Evolutionary conservation across 1,284 basidiomycete species (phyloP).

Genomic region (Trichosporon coremiiforme): DNA sequence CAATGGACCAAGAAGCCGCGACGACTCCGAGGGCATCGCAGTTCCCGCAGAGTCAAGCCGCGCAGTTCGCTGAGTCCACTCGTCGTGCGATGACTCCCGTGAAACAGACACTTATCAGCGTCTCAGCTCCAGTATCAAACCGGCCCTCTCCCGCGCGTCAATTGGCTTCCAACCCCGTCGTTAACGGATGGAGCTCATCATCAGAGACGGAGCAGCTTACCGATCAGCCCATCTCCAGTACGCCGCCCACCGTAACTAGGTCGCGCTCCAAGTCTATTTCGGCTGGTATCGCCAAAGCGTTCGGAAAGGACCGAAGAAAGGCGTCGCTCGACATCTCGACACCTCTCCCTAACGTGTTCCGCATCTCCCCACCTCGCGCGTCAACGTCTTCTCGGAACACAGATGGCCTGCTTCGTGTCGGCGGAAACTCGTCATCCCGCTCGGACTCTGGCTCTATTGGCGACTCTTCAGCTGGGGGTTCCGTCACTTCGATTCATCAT

Average conservation of each 20-base stretch:
- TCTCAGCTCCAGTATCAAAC: neutral
- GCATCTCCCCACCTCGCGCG: constrained; percentile 4
- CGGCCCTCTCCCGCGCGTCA: constrained; percentile 1
- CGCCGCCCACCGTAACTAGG: constrained; percentile 27
- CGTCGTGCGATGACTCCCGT: constrained; percentile 10
- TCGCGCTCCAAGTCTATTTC: constrained; percentile 50
- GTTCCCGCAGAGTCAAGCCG: constrained; percentile 8
- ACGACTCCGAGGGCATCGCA: neutral
- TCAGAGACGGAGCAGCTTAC: constrained; percentile 11
- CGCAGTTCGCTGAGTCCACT: constrained; percentile 12
- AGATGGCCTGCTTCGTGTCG: constrained; percentile 9
- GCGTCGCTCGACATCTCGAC: constrained; percentile 12
- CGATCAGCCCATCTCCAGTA: constrained; percentile 4
- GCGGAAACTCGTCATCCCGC: neutral
- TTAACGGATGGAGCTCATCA: neutral
- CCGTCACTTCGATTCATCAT: constrained; percentile 8
- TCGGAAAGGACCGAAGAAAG: constrained; percentile 25
- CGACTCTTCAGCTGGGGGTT: neutral
- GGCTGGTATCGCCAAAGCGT: constrained; percentile 40
- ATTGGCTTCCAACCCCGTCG: neutral
- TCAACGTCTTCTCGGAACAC: constrained; percentile 3
- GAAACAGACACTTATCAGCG: constrained; percentile 13
- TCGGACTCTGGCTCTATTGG: neutral
- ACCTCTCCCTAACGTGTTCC: constrained; percentile 8
- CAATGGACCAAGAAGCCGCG: neutral